Conservation (phyloP, 306 rosid species). For the Citrullus colocynthis region DNA sequence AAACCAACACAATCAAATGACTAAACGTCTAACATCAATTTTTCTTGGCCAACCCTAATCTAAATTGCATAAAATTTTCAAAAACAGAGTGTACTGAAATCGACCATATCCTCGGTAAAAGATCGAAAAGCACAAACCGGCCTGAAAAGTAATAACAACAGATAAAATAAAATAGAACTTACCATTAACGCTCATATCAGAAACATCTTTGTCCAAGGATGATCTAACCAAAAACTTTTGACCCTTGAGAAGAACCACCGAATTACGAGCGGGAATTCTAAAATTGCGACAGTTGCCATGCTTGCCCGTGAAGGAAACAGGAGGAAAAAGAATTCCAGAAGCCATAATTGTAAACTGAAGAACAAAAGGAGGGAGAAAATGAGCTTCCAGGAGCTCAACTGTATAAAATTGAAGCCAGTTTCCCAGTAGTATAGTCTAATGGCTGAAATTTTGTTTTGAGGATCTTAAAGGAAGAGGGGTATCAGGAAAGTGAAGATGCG, state of each 20-base stretch:
- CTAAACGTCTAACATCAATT: neutral
- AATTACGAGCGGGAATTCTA: constrained; percentile 21
- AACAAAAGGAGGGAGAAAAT: neutral
- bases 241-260: constrained; percentile 17
- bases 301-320: constrained; percentile 29
- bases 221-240: constrained; percentile 35
- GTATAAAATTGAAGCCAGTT: neutral
- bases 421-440: neutral
- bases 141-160: neutral
- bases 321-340: constrained; percentile 46
- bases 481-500: constrained; percentile 49
- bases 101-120: neutral
- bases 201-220: constrained; percentile 70
- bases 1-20: neutral
- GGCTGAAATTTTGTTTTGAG: neutral
- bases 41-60: neutral
- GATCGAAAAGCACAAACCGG: neutral
- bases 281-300: constrained; percentile 18
- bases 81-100: neutral
- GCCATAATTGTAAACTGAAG: constrained; percentile 27
- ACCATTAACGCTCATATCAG: constrained; percentile 88
- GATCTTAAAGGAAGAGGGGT: constrained; percentile 17
- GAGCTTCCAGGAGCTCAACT: constrained; percentile 2
- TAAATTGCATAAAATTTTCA: neutral
- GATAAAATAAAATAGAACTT: neutral